Conservation (phyloP, 768 basidiomycete species). For the Amylocystis lapponica region DNA sequence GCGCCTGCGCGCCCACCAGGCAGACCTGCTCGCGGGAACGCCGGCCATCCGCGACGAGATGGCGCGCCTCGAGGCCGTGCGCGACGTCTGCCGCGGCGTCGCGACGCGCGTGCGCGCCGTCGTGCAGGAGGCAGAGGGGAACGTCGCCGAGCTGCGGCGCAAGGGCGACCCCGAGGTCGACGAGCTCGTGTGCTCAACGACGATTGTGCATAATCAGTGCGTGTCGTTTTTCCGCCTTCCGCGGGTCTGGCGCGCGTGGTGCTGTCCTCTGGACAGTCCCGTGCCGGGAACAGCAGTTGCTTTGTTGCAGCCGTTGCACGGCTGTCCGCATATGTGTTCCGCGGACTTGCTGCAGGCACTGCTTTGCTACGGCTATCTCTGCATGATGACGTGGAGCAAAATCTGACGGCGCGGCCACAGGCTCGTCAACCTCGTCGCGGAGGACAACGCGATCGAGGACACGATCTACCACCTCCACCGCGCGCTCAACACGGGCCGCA, state of each 20-base stretch:
- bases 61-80: conserved; percentile 88
- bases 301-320: not conserved
- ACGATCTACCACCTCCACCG: conserved; percentile 96
- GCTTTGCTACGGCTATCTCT: no score
- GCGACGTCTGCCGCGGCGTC: conserved; percentile 83
- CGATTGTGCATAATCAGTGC: conserved; percentile 96
- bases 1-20: conserved; percentile 72
- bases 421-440: conserved; percentile 94
- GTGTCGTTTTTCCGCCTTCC: conserved; percentile 22
- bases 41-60: conserved; percentile 97
- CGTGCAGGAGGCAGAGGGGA: conserved; percentile 63
- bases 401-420: conserved; percentile 35
- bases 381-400: no score
- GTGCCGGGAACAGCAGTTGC: not conserved
- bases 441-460: conserved; percentile 98
- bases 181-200: conserved; percentile 92
- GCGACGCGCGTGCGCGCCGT: conserved; percentile 57
- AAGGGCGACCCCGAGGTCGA: conserved; percentile 93
- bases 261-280: not conserved
- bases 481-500: conserved; percentile 83
- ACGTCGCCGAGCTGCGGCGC: conserved; percentile 69
- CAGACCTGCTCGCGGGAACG: conserved; percentile 82
- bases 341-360: not conserved
- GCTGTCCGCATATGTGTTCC: not conserved
- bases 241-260: not conserved